A percentile compares a stretch with the other conserved stretches of the same genome.
phyloP scores from a whole-genome alignment of 2,329 filamentous ascomycete species.

The Fusarium sororula region DNA sequence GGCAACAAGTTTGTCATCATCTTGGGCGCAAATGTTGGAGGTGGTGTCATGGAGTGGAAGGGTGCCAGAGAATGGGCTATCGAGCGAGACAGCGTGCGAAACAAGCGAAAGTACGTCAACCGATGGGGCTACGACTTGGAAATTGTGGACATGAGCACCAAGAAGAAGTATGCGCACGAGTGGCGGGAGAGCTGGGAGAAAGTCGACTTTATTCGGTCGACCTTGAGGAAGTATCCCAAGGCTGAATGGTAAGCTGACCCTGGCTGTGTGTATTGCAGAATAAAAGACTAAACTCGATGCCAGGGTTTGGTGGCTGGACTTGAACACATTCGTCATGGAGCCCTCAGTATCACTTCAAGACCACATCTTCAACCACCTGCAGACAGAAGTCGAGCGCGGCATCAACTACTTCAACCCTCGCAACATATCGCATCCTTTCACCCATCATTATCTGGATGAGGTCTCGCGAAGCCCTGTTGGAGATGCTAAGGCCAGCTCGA shows the following conservation, averaged over 20 bases:
- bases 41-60: conserved; percentile 99
- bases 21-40: conserved; percentile 90
- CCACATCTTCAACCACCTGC: conserved; percentile 87
- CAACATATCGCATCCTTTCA: conserved; percentile 87
- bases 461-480: conserved; percentile 76
- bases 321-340: conserved; percentile 99
- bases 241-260: conserved; percentile 83
- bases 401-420: conserved; percentile 97
- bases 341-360: conserved; percentile 87
- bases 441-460: conserved; percentile 78
- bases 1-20: conserved; percentile 95
- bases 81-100: conserved; percentile 92
- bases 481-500: conserved; percentile 78
- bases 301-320: conserved; percentile 99
- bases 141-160: conserved; percentile 97
- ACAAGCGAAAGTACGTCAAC: conserved; percentile 88
- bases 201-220: conserved; percentile 89
- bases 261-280: background rate
- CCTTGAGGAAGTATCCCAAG: conserved; percentile 91
- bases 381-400: conserved; percentile 83
- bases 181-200: conserved; percentile 99
- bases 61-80: conserved; percentile 97
- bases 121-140: conserved; percentile 96
- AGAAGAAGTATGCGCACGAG: conserved; percentile 98
- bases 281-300: conserved; percentile 54